These are phyloP conservation scores for Uronychia setigera DNA, from an alignment of 73 alveolate genomes.

Conservation along the genomic window DNA sequence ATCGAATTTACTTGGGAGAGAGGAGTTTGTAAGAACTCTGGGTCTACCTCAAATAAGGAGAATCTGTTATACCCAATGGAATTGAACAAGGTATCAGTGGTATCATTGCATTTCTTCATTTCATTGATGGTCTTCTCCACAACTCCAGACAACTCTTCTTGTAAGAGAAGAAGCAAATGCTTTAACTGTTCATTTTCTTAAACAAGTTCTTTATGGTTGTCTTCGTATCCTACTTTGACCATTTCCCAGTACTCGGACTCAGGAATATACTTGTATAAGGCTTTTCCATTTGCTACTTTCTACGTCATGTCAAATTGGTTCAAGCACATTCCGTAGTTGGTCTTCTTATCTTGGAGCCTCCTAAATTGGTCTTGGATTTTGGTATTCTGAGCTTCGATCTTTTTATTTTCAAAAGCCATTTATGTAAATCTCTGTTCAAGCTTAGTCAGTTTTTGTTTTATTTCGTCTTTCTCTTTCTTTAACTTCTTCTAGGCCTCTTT, in stretches of 20 bases:
- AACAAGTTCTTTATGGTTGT: constrained; percentile 24
- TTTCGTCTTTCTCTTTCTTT: not conserved
- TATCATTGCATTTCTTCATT: not conserved
- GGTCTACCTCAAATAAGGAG: not conserved
- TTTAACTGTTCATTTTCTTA: constrained; percentile 10
- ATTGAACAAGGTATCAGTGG: not conserved
- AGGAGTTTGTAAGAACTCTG: not conserved
- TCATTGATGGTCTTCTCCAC: not conserved
- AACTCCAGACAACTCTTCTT: not conserved
- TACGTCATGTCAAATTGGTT: not conserved
- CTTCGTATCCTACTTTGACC: constrained; percentile 18
- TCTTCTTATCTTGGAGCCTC: not conserved
- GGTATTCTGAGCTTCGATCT: not conserved
- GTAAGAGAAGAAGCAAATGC: not conserved
- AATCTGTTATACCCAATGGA: not conserved
- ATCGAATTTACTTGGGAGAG: not conserved
- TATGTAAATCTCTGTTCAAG: not conserved
- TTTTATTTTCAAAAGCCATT: not conserved
- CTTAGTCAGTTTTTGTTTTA: not conserved
- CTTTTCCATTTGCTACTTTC: not conserved
- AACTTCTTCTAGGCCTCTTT: not conserved
- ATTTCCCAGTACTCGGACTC: constrained; percentile 17
- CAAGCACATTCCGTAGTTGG: not conserved
- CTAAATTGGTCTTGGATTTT: not conserved
- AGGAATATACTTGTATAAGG: constrained; percentile 18